Base-by-base conservation (phyloP, 148 eudicot genomes). In the Amaranthus hypochondriacus region DNA sequence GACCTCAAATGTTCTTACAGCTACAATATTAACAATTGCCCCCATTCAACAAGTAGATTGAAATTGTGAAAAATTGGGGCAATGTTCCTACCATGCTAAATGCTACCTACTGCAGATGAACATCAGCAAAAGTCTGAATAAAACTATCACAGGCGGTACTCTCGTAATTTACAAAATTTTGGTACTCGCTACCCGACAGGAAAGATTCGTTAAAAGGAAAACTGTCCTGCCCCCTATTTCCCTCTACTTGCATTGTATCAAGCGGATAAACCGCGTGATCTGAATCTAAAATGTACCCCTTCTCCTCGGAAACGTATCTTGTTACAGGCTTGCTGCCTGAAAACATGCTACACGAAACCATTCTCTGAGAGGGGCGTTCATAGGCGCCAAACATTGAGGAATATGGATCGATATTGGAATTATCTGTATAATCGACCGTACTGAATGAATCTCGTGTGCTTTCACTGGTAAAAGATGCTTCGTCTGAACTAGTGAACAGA, bases 401-500 rank as follows among this genome's bases (percentile, higher is more conserved):
- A 63, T 90, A 69, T 6, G 92, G 88, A 56, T 91, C 90, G 7
- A 76, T 46, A 42, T 80, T 85, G 83, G 79, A 57, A 10, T 75
- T 76, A 52, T 92, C 97, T 42, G 88, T 72, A 62, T 86, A 79
- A 68, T 90, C 97, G 14, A 78, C 74, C 0, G 87, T 86, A 56
- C 96, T 87, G 83, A 90, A 90, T 21, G 98, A 93, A 79, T 93
- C 98, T 56, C 98, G 59, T 4, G 97, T 89, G 73, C 98, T 93
- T 81, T 93, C 98, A 10, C 94, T 90, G 52, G 96, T 90, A 83
- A 90, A 89, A 18, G 96, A 90, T 43, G 98, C 92, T 4, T 93
- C 98, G 54, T 93, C 98, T 1, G 96, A 93, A 89, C 96, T 93
- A n/a, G 98, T 93, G 75, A 93, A 93, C 18, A 90, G 81, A 62